Base-by-base conservation (phyloP, 805 yeast genomes). In the Sporopachydermia lactativora region DNA sequence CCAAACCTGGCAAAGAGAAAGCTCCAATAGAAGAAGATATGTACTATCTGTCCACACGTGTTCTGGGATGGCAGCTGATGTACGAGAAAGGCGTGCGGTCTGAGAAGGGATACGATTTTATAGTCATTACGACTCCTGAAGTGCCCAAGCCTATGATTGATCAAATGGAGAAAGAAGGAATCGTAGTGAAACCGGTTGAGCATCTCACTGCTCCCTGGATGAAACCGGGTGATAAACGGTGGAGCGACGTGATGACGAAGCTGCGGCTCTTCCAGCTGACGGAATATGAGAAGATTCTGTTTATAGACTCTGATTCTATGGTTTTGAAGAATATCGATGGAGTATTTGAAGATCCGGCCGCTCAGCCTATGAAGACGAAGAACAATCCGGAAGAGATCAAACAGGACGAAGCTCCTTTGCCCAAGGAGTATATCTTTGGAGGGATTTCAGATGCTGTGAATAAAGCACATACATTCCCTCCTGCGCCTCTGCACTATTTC, bases 161-260 rank as follows among this genome's bases (percentile, higher is more conserved):
- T 16, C 47, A 41, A 13, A 34, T 44, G 5, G 36, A 4, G 6
- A 14, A 16, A 13, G 47, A 44, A 18, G 47, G 46, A 5, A 39
- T 39, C 3, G 15, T 19, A 8, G 46, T 43, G 19, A 15, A 39
- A 8, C 19, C 35, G 17, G 46, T 43, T 5, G 41, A 41, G 15
- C 17, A 19, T 15, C 37, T 42, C 5, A 17, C 36, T 24, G 45
- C 38, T 5, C 31, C 18, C 5, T 18, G 35, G 39, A 17, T 17
- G 13, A 35, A 42, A 15, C 31, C 44, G 11, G 37, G 36, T 8
- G 31, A 24, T 24, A n/a, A 24, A n/a, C 16, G 39, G 15, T 43
- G 46, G 46, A 16, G 13, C n/a, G 46, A 39, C 19, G 43, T 39
- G 18, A 35, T 37, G 31, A 43, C 46, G 17, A 43, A 43, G 28